These are phyloP conservation scores for Aureobasidium sp. DNA, from an alignment of 2,329 filamentous ascomycete genomes.

Conservation along the genomic window DNA sequence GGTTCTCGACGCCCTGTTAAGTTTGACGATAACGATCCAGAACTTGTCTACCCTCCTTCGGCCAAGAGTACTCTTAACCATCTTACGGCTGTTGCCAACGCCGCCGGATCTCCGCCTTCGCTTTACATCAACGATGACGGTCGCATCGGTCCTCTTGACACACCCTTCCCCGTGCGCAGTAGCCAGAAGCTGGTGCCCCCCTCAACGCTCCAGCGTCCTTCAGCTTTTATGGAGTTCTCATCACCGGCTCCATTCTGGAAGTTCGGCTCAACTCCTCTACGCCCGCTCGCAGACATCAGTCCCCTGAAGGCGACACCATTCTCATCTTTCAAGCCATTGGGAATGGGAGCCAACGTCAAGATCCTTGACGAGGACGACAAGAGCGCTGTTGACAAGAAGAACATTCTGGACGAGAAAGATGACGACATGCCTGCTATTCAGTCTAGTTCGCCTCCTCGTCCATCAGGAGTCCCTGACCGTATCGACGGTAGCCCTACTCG, in stretches of 20 bases:
- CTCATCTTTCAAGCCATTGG: conserved; percentile 19
- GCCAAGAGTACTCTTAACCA: conserved; percentile 22
- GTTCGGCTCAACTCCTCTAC: conserved; percentile 63
- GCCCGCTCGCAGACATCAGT: conserved; percentile 30
- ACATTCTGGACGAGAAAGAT: conserved; percentile 17
- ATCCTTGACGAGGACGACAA: conserved; percentile 19
- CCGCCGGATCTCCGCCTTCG: conserved; percentile 30
- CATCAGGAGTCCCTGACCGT: conserved; percentile 17
- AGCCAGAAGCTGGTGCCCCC: conserved; percentile 65
- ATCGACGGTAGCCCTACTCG: conserved; percentile 27
- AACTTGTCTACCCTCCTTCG: conserved; percentile 19
- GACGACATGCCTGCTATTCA: conserved; percentile 25
- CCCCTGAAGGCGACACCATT: conserved; percentile 30
- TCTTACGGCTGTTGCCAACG: conserved; percentile 28
- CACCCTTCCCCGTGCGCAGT: conserved; percentile 30
- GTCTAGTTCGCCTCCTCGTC: conserved; percentile 26
- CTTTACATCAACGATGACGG: conserved; percentile 31
- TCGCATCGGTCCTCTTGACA: conserved; percentile 28
- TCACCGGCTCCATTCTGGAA: conserved; percentile 86
- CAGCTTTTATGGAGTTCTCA: conserved; percentile 77
- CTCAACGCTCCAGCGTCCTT: conserved; percentile 71
- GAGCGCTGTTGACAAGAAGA: conserved; percentile 15
- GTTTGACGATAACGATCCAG: conserved; percentile 17
- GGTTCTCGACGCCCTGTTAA: conserved; percentile 37
- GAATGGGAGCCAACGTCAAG: conserved; percentile 19